Evolutionary conservation across 192 early-diverging fungal genomes (phyloP), one percentile per base, ranked within the genome.

Genomic region (Paraglomus occultum): DNA sequence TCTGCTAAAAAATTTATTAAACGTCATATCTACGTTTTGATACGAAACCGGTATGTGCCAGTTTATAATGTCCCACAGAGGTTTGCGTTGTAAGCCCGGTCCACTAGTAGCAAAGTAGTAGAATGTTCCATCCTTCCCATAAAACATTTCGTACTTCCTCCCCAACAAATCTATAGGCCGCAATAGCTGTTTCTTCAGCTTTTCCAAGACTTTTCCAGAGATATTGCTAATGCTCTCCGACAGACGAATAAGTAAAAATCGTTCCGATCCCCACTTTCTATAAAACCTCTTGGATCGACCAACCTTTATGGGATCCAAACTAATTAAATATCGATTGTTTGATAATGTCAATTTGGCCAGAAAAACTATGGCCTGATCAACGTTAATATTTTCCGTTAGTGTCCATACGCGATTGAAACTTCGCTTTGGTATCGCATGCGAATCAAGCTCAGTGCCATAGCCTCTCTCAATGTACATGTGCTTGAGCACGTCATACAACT

Each of bases 71-170:
- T 75, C 31, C 14, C 48, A 47, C n/a, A 75, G 46, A 8, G 57
- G 38, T 9, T 70, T 62, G 14, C 49, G 4, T 8, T 51, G 0
- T 6, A 78, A 44, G 0, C 44, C 61, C 4, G 42, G n/a, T 6
- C 77, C 77, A 14, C 62, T 67, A 1, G 77, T 78, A 10, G 77
- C 77, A 53, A 78, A 78, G 10, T 70, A 73, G 15, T 69, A 66
- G 1, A 78, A 38, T 1, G 31, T 52, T 11, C 44, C 55, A 0
- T 75, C 71, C 48, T 75, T 78, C 4, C 68, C 52, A 67, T 76
- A 78, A 45, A 78, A 73, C 48, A 78, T 73, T 11, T 51, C 31
- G 23, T 67, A 78, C 0, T 38, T 72, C 22, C 74, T 22, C 8
- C 74, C 64, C 42, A 71, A 62, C 12, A 78, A 39, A 3, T 60